Evolutionary conservation across 176 grass and related monocot species (phyloP), one percentile per base, ranked within the genome.

Genomic region (Oryza australiensis): DNA sequence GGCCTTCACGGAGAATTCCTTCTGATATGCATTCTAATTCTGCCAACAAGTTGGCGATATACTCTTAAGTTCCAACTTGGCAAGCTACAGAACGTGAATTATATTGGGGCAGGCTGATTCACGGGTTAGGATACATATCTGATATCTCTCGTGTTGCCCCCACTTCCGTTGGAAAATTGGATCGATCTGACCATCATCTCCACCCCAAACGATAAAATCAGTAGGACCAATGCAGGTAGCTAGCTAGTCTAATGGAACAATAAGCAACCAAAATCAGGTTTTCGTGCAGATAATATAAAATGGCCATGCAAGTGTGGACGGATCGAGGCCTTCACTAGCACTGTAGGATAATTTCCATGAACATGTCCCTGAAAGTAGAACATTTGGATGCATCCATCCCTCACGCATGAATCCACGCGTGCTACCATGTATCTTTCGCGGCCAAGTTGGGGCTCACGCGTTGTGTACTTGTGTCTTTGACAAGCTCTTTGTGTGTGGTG

Each of bases 371-470:
- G 46, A 69, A 57, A 38, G 72, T 46, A 55, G 46, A 32, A 74
- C 18, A 2, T 55, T 74, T 74, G 72, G 72, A 74, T 22, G 27
- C 45, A 51, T 53, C 24, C 41, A 9, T 53, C 35, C 35, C 7
- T 8, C 41, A 59, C 10, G 53, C 53, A 23, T 23, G 53, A 23
- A 59, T 18, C 41, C n/a, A 28, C 8, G 40, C 14, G 43, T 55
- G 46, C 15, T 12, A 12, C 43, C 26, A 27, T 28, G 27, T n/a
- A 53, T 5, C 60, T 45, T 62, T 41, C 80, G 18, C 24, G 68
- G 26, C 53, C 53, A 72, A 63, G 26, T 82, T 72, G 68, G 68
- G 26, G 68, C 20, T 82, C 80, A 73, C 68, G 66, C 79, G n/a
- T 49, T 14, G 20, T 26, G 22, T 42, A 14, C 15, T 59, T 59